Evolutionary conservation across 176 grass and related monocot species (phyloP).

Genomic region (Oryza glumipatula): DNA sequence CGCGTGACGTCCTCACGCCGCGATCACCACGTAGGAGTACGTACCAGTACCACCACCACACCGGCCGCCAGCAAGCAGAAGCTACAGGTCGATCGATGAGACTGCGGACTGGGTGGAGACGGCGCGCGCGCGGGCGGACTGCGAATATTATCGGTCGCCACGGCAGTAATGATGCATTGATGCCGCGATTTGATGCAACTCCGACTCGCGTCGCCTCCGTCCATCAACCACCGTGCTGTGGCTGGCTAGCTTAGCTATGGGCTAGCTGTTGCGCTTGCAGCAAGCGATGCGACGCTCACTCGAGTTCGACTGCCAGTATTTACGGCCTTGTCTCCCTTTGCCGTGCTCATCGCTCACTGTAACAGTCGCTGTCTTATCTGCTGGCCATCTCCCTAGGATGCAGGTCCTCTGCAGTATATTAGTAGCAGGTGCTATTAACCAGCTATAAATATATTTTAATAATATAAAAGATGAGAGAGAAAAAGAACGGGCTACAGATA

Average conservation of each 20-base stretch:
- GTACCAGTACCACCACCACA: too few species aligned
- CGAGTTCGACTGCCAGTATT: background rate
- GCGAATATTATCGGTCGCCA: background rate
- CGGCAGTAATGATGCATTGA: background rate
- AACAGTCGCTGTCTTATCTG: background rate
- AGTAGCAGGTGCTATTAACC: too few species aligned
- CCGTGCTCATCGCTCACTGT: background rate
- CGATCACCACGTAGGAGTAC: background rate
- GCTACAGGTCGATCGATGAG: too few species aligned
- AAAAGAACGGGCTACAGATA: too few species aligned
- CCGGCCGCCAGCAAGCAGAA: too few species aligned
- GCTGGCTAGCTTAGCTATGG: too few species aligned
- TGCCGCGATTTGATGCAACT: constrained; percentile 14
- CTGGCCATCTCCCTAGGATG: background rate
- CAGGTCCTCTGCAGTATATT: too few species aligned
- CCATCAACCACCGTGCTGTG: background rate
- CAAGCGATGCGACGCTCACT: background rate
- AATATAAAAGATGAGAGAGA: too few species aligned
- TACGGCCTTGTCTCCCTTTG: background rate
- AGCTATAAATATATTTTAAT: too few species aligned
- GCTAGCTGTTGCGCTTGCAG: background rate
- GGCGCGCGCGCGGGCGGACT: too few species aligned
- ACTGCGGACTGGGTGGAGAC: too few species aligned
- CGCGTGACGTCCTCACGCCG: background rate
- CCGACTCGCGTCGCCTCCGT: constrained; percentile 2